Evolutionary conservation across 2,329 filamentous ascomycete genomes (phyloP), one percentile per base, ranked within the genome.

Genomic region (Curvularia verruculosa): DNA sequence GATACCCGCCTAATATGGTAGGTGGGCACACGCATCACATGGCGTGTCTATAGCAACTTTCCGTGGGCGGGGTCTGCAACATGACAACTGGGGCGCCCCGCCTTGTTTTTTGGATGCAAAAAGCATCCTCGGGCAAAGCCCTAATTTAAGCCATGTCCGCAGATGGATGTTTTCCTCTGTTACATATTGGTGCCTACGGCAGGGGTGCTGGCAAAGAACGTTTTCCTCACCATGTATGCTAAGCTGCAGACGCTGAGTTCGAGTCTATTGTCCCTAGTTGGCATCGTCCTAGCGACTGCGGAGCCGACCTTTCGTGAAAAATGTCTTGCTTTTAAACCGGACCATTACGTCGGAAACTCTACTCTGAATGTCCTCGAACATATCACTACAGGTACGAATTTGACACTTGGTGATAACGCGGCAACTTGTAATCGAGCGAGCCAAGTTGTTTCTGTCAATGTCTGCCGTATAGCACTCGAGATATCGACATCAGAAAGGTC

Each of bases 401-500:
- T 80, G 15, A 69, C 68, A 2, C 67, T 80, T 34, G 63, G 71
- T 13, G 74, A 79, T 60, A 77, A 78, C 43, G 69, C 73, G 5
- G 59, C 71, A 23, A 74, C 68, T 18, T 81, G 79, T 49, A 61
- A 51, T 15, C 69, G 67, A 36, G 53, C 67, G 1, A 73, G 52
- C 18, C 79, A 81, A 55, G 28, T 62, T 1, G 75, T 80, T 7
- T 59, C 73, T 2, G 68, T 65, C 1, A 74, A 78, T 49, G 26
- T 80, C 5, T 82, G 80, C 56, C 77, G 80, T 8, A 66, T 82
- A 21, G 73, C 76, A 2, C 72, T 82, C 50, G 73, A 71, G 9
- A 75, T 82, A 13, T 62, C 70, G 4, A 81, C 79, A 0, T 79
- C 78, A 3, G 71, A 71, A 4, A 28, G 46, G 3, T 71, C 67